A percentile compares a stretch with the other conserved stretches of the same genome.
These are phyloP conservation scores for Diplotaxis tenuifolia DNA, from an alignment of 345 rosid species.

Conservation along the genomic window DNA sequence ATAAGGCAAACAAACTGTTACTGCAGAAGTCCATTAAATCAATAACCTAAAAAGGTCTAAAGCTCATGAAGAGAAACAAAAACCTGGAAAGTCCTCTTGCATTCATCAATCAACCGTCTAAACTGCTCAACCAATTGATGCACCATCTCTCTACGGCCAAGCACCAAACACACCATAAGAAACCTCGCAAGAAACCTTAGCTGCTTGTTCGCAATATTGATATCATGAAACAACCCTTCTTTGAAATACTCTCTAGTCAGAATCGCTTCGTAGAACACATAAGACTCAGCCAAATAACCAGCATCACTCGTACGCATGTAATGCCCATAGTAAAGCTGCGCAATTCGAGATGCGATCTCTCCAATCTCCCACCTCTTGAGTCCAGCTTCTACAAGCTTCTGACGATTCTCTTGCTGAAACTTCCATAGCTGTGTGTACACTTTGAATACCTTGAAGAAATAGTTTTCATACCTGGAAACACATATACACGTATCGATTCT, in stretches of 20 bases:
- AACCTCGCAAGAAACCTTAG: constrained; percentile 87
- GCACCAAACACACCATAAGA: constrained; percentile 85
- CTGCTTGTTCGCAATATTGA: constrained; percentile 85
- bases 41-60: not conserved
- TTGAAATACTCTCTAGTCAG: constrained; percentile 80
- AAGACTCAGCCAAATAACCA: constrained; percentile 73
- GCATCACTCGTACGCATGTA: constrained; percentile 90
- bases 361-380: constrained; percentile 98
- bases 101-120: constrained; percentile 79
- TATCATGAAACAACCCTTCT: constrained; percentile 79
- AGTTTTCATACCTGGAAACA: constrained; percentile 67
- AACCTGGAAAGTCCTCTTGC: constrained; percentile 90
- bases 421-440: constrained; percentile 97
- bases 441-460: constrained; percentile 94
- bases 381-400: constrained; percentile 86
- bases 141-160: constrained; percentile 75
- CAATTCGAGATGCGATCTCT: constrained; percentile 91
- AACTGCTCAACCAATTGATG: constrained; percentile 81
- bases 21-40: not conserved
- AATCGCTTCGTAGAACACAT: constrained; percentile 86
- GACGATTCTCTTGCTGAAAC: constrained; percentile 93
- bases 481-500: not conserved
- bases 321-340: constrained; percentile 91
- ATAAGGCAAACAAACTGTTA: constrained; percentile 1
- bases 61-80: not conserved